Evolutionary conservation across 371 early-diverging fungal genomes (phyloP).

Genomic region (Mortierella polycephala): DNA sequence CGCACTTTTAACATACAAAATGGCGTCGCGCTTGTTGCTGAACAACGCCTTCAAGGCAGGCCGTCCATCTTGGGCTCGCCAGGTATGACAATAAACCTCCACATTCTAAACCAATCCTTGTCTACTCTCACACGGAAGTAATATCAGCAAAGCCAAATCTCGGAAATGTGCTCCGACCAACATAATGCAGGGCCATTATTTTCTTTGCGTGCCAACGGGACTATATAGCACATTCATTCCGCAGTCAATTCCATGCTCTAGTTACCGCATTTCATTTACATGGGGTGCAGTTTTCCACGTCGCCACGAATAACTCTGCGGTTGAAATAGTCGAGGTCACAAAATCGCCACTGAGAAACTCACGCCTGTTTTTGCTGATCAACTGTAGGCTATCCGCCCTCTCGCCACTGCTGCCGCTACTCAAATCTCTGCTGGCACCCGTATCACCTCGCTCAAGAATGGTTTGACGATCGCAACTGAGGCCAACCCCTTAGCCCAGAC

Average conservation of each 20-base stretch:
- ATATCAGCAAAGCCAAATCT: background rate
- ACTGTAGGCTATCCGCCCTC: constrained; percentile 64
- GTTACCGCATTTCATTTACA: too few species aligned
- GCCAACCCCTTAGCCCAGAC: constrained; percentile 91
- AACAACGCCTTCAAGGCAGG: constrained; percentile 16
- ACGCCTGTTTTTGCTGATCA: background rate
- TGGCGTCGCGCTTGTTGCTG: constrained; percentile 26
- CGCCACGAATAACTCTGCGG: too few species aligned
- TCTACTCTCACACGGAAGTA: background rate
- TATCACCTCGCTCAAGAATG: constrained; percentile 89
- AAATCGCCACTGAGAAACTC: too few species aligned
- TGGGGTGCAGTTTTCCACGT: too few species aligned
- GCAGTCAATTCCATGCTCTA: too few species aligned
- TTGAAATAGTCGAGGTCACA: too few species aligned
- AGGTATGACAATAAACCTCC: background rate
- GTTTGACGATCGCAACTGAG: constrained; percentile 96
- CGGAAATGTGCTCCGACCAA: background rate
- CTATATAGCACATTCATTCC: too few species aligned
- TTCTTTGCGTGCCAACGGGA: too few species aligned
- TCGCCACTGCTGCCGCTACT: constrained; percentile 63
- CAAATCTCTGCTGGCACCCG: constrained; percentile 73
- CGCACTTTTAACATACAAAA: constrained; percentile 2
- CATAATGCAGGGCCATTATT: too few species aligned
- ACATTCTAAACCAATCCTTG: background rate
- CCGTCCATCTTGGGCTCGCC: constrained; percentile 18